phyloP scores from a whole-genome alignment of 2,329 filamentous ascomycete species.

The Hypoxylon sp. region DNA sequence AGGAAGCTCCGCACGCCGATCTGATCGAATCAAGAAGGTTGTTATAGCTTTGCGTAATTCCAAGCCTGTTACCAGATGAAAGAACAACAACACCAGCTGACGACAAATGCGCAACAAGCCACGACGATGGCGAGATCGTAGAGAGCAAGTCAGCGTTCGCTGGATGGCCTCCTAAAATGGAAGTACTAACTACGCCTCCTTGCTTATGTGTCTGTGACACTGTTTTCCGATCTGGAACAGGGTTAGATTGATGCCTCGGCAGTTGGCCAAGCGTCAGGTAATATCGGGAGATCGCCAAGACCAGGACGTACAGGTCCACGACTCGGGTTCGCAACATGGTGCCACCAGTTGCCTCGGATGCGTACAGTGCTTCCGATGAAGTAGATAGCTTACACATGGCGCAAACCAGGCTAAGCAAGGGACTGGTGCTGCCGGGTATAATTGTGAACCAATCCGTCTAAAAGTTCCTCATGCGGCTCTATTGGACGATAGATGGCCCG shows the following conservation, averaged over 20 bases:
- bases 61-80: neutral
- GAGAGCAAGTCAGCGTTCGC: neutral
- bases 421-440: conserved; percentile 24
- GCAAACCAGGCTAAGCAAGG: conserved; percentile 20
- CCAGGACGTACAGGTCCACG: conserved; percentile 5
- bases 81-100: conserved; percentile 1
- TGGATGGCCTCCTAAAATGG: conserved; percentile 1
- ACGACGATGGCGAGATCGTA: conserved; percentile 29
- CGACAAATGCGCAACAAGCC: conserved; percentile 25
- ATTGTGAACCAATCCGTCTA: conserved; percentile 23
- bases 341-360: conserved; percentile 30
- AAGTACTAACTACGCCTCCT: conserved; percentile 22
- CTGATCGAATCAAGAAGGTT: conserved; percentile 18
- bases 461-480: conserved; percentile 32
- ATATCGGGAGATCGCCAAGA: conserved; percentile 37
- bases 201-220: conserved; percentile 24
- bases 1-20: conserved; percentile 1
- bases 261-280: conserved; percentile 2
- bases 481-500: neutral
- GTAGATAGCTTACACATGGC: conserved; percentile 15
- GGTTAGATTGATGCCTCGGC: conserved; percentile 11
- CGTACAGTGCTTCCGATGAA: conserved; percentile 2
- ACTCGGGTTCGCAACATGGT: conserved; percentile 14
- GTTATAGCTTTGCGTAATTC: neutral
- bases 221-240: conserved; percentile 16